phyloP scores from a whole-genome alignment of 2,329 filamentous ascomycete species.

The Paecilomyces sp. region DNA sequence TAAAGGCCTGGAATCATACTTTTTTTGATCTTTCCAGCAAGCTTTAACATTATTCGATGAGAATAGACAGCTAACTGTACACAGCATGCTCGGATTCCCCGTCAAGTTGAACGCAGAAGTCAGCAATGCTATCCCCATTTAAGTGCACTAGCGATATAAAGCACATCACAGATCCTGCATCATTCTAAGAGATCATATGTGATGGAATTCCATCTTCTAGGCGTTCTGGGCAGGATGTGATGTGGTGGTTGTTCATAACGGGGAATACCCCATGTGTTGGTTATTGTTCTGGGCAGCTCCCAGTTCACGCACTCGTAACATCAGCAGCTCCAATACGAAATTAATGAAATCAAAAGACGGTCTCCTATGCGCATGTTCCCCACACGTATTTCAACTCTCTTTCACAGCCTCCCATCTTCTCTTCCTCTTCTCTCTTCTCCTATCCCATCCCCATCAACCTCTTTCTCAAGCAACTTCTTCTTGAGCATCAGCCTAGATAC shows the following conservation, averaged over 20 bases:
- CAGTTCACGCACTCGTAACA: not conserved
- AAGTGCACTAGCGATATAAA: constrained; percentile 5
- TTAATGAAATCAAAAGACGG: not conserved
- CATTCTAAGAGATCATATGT: not conserved
- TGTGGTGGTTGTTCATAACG: not conserved
- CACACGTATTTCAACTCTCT: not conserved
- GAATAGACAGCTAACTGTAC: not conserved
- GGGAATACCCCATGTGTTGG: not conserved
- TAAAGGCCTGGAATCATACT: not conserved
- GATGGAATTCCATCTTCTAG: not conserved
- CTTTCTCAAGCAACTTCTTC: not conserved
- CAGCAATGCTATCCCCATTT: constrained; percentile 44
- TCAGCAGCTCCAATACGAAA: not conserved
- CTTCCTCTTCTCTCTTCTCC: not conserved
- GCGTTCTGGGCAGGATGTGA: not conserved
- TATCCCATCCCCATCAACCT: not conserved
- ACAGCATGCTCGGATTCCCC: constrained; percentile 45
- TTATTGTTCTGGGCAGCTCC: not conserved
- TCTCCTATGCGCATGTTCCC: not conserved
- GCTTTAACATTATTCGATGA: not conserved
- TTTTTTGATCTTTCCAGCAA: not conserved
- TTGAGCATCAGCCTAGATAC: not conserved
- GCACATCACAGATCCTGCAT: not conserved
- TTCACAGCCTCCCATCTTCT: not conserved
- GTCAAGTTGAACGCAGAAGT: constrained; percentile 46